Conservation (phyloP, 495 filamentous ascomycete species). For the Copromyces sp. region DNA sequence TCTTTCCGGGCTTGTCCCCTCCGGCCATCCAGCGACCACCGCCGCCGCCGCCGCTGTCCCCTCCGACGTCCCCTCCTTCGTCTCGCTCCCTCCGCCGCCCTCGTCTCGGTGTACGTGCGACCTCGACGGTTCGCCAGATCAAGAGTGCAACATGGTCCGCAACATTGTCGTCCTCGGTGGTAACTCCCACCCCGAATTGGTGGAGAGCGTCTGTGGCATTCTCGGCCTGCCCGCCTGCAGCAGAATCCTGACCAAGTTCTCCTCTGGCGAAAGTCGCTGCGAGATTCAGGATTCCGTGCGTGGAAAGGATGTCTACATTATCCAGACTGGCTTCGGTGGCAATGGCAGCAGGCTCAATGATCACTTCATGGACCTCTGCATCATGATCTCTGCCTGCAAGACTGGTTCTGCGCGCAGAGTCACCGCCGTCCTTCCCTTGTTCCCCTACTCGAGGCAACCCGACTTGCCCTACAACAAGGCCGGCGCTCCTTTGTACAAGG, state of each 20-base stretch:
- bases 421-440: conserved; percentile 88
- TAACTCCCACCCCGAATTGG: conserved; percentile 83
- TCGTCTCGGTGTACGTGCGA: neutral
- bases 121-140: neutral
- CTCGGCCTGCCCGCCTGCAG: conserved; percentile 78
- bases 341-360: conserved; percentile 63
- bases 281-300: conserved; percentile 95
- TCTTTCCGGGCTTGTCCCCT: neutral
- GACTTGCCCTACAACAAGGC: conserved; percentile 95
- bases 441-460: conserved; percentile 90
- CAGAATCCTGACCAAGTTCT: conserved; percentile 83
- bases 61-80: neutral
- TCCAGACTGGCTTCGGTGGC: conserved; percentile 59
- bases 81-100: neutral
- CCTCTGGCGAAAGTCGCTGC: conserved; percentile 85
- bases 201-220: conserved; percentile 74
- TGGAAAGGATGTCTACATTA: conserved; percentile 96
- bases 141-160: conserved; percentile 64
- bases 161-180: conserved; percentile 94
- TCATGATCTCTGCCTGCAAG: conserved; percentile 95
- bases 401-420: conserved; percentile 86
- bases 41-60: neutral
- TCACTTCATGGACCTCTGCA: conserved; percentile 88
- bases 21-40: neutral
- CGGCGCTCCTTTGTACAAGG: conserved; percentile 75